Evolutionary conservation across 176 grass and related monocot genomes (phyloP).

Genomic region (Lolium perenne): DNA sequence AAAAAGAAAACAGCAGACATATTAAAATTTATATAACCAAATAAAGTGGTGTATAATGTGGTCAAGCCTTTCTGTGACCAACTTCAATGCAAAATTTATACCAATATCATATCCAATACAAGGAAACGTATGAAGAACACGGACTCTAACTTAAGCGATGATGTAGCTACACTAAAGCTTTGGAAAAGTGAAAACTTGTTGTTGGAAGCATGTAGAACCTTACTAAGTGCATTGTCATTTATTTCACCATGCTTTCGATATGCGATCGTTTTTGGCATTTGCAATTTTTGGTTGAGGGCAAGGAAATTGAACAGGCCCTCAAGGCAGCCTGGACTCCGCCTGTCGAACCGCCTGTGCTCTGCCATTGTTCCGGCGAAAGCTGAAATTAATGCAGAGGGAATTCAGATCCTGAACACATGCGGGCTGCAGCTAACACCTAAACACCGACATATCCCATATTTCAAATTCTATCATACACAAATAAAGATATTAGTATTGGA

Average conservation of each 20-base stretch:
- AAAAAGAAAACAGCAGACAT: neutral
- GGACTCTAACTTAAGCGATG: neutral
- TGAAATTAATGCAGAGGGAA: slow-evolving; percentile 3
- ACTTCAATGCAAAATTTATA: slow-evolving; percentile 11
- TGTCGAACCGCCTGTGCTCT: slow-evolving; percentile 40
- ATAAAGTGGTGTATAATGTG: neutral
- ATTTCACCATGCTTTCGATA: slow-evolving; percentile 45
- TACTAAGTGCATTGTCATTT: slow-evolving; percentile 52
- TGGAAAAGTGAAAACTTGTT: neutral
- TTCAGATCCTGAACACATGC: neutral
- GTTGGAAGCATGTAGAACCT: slow-evolving; percentile 44
- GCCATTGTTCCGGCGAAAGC: slow-evolving; percentile 45
- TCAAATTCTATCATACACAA: neutral
- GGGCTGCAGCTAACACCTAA: neutral
- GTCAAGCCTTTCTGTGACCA: slow-evolving; percentile 24
- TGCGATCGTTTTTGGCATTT: slow-evolving; percentile 51
- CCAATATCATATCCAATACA: neutral
- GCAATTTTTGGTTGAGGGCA: slow-evolving; percentile 57
- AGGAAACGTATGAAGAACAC: neutral
- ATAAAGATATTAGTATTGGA: neutral
- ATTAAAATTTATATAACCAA: slow-evolving; percentile 12
- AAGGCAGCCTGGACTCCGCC: slow-evolving; percentile 52
- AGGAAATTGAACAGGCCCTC: slow-evolving; percentile 70
- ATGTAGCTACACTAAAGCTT: neutral
- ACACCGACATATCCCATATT: neutral